Evolutionary conservation across 108 stramenopile species (phyloP).

Genomic region (Cyclotella kingstonii): DNA sequence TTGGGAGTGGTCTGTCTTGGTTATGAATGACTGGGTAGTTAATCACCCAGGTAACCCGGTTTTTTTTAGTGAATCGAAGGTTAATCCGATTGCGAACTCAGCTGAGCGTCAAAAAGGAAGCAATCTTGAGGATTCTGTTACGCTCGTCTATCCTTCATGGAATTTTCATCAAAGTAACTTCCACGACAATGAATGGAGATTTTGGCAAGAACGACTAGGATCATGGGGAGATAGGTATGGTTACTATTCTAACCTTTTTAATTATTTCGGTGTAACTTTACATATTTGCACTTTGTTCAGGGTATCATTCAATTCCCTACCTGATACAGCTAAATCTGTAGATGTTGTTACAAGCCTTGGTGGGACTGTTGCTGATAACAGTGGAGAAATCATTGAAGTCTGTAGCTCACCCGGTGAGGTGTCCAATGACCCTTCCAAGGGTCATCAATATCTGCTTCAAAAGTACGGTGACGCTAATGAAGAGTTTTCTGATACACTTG

Average conservation of each 20-base stretch:
- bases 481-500: conserved; percentile 24
- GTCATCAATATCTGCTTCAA: conserved; percentile 33
- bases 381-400: conserved; percentile 22
- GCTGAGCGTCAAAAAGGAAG: conserved; percentile 21
- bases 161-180: conserved; percentile 16
- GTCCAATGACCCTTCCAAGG: conserved; percentile 14
- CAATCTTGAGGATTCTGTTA: conserved; percentile 25
- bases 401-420: conserved; percentile 50
- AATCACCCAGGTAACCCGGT: conserved; percentile 24
- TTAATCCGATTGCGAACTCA: conserved; percentile 10
- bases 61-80: conserved; percentile 6
- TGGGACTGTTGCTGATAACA: conserved; percentile 16
- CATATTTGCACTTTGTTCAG: background rate
- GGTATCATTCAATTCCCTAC: conserved; percentile 19
- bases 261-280: background rate
- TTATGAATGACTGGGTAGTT: conserved; percentile 21
- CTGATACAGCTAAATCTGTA: conserved; percentile 21
- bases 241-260: background rate
- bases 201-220: conserved; percentile 17
- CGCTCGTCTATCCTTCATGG: conserved; percentile 27
- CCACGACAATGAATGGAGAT: conserved; percentile 28
- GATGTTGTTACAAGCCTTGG: conserved; percentile 15
- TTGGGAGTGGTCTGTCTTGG: conserved; percentile 19
- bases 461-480: conserved; percentile 24
- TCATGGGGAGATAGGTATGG: conserved; percentile 15